Conservation (phyloP, 2,329 filamentous ascomycete species). For the Alternaria sp. region DNA sequence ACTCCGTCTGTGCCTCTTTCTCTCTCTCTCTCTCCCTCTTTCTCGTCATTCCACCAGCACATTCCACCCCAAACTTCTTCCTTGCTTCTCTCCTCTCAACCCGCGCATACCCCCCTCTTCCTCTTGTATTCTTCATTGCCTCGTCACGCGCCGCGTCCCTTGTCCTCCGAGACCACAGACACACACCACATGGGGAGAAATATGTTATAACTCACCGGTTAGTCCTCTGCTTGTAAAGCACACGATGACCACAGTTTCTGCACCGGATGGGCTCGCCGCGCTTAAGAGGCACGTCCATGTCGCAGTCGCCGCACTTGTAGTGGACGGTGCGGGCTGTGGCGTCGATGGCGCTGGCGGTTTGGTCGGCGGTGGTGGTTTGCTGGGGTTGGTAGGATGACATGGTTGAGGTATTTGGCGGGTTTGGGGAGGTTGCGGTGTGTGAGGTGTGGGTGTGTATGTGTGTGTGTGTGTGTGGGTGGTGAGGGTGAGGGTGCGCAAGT, state of each 20-base stretch:
- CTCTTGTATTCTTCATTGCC: no score
- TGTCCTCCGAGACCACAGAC: no score
- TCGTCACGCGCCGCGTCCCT: accelerated
- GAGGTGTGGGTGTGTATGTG: no score
- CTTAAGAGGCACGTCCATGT: constrained; percentile 76
- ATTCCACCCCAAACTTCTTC: no score
- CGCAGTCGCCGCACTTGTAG: constrained; percentile 81
- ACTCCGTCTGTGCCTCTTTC: background rate
- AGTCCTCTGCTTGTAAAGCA: constrained; percentile 96
- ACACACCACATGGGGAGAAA: no score
- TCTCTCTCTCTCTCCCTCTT: background rate
- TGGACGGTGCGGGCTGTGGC: constrained; percentile 56
- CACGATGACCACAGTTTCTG: constrained; percentile 91
- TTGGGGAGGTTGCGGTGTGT: background rate
- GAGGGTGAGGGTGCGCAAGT: background rate
- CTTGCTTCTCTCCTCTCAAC: no score
- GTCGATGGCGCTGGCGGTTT: constrained; percentile 34
- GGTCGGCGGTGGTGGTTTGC: background rate
- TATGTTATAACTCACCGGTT: constrained; percentile 74
- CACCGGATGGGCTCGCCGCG: constrained; percentile 84
- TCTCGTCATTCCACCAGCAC: no score
- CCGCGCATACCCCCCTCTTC: no score
- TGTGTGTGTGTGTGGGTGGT: no score
- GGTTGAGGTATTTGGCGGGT: background rate
- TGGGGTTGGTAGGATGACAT: constrained; percentile 4